A percentile compares a stretch with the other conserved stretches of the same genome.
Evolutionary conservation across 164 flowering plant species (phyloP).

Genomic region (Macadamia integrifolia): DNA sequence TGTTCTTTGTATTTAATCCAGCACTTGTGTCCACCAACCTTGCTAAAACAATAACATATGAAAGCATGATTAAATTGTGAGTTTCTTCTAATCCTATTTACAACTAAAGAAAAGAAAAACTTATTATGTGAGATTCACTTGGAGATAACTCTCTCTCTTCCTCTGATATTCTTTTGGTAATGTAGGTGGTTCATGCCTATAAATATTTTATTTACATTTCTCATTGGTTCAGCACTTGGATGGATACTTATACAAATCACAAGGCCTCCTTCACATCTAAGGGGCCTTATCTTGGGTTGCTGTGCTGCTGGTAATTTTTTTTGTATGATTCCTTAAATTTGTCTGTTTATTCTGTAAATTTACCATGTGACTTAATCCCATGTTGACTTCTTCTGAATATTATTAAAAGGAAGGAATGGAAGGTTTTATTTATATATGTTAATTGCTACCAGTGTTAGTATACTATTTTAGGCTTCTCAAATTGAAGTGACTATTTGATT

Average conservation of each 20-base stretch:
- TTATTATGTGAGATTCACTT: neutral
- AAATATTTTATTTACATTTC: conserved; percentile 58
- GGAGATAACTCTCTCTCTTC: neutral
- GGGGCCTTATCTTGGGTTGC: conserved; percentile 69
- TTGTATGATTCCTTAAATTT: neutral
- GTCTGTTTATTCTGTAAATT: neutral
- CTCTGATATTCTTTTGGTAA: neutral
- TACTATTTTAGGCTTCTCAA: too few species aligned
- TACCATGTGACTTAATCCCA: neutral
- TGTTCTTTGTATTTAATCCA: conserved; percentile 67
- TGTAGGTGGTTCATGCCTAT: conserved; percentile 96
- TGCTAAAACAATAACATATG: conserved; percentile 49
- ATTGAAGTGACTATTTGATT: too few species aligned
- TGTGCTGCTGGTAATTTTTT: conserved; percentile 66
- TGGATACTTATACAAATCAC: conserved; percentile 52
- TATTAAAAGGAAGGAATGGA: too few species aligned
- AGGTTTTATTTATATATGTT: too few species aligned
- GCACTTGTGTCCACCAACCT: conserved; percentile 53
- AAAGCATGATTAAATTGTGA: conserved; percentile 53
- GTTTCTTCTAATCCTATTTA: conserved; percentile 15
- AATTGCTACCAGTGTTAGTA: too few species aligned
- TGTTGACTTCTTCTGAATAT: neutral
- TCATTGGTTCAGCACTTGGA: conserved; percentile 68
- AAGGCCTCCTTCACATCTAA: conserved; percentile 55
- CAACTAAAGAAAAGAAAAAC: neutral